Base-by-base conservation (phyloP, 2,329 filamentous ascomycete species). In the Talaromyces verruculosus region DNA sequence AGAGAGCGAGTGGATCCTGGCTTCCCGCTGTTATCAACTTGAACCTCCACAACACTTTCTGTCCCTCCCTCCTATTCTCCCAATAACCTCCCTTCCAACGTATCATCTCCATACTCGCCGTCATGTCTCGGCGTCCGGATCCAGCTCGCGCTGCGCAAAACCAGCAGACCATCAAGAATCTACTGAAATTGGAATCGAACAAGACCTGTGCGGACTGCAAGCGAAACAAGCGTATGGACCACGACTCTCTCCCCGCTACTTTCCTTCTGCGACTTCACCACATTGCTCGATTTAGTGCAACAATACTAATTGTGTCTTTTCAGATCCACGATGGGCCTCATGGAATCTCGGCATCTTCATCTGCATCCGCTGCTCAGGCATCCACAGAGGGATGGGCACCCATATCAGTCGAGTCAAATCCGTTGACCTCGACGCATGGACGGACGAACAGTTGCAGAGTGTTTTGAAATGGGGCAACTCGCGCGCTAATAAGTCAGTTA, bases 171-270 rank as follows among this genome's bases (percentile, higher is more conserved):
- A 92, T 99, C 80, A 98, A 98, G 84, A 93, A 87, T 76, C 87
- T 99, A 72, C 84, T 98, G 77, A 99, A 98, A 83, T 83, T 99
- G 72, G 94, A 98, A 76, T 83, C 88, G 69, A 99, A 99, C 84
- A 99, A 99, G 84, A 88, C 91, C 76, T 99, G 95, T 84, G 92
- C 94, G 68, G 95, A 99, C 80, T 99, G 95, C 87, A 99, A 99
- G 85, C 89, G 91, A 78, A 99, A 98, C 84, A 99, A 98, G 80
- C 95, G 93, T 96, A 80, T 71, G 62, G 58, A 55, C 53, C 30
- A 57, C 39, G 28, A 53, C 30, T 45, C n/a, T n/a, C 45, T 11
- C 7, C 43, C 64, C 7, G 63, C 64, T 63, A 67, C 22, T 25
- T 60, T 59, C 30, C 49, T 61, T 49, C n/a, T 61, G 30, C 65